phyloP scores from a whole-genome alignment of 352 stramenopile genomes.

The Globisporangium alternatum region DNA sequence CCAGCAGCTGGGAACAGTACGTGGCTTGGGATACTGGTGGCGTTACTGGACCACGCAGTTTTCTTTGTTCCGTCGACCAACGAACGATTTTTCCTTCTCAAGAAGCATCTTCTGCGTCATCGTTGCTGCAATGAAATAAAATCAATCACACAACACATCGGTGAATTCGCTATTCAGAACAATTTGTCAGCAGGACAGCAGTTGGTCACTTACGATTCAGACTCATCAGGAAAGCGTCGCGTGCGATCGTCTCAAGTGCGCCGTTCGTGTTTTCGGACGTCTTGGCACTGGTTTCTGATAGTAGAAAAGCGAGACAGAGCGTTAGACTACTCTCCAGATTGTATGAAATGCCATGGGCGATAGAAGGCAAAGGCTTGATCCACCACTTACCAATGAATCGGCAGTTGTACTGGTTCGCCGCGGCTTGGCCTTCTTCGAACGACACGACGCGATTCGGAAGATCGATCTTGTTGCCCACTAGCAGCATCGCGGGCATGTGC shows the following conservation, averaged over 20 bases:
- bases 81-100: constrained; percentile 75
- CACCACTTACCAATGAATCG: constrained; percentile 77
- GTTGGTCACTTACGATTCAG: constrained; percentile 64
- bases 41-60: constrained; percentile 74
- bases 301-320: background rate
- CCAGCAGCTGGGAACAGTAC: background rate
- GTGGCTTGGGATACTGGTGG: background rate
- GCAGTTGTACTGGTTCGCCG: constrained; percentile 81
- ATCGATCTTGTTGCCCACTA: constrained; percentile 94
- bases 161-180: background rate
- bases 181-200: background rate
- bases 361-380: background rate
- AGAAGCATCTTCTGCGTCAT: constrained; percentile 79
- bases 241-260: constrained; percentile 82
- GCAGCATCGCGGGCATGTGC: constrained; percentile 75
- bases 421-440: constrained; percentile 72
- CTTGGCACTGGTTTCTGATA: constrained; percentile 85
- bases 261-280: constrained; percentile 86
- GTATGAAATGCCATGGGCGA: background rate
- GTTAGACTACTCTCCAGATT: constrained; percentile 15
- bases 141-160: background rate
- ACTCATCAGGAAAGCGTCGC: constrained; percentile 83
- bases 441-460: constrained; percentile 78
- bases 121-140: constrained; percentile 30
- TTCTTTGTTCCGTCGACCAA: constrained; percentile 69